phyloP scores from a whole-genome alignment of 768 basidiomycete species.

The Sarcodon aspratus region DNA sequence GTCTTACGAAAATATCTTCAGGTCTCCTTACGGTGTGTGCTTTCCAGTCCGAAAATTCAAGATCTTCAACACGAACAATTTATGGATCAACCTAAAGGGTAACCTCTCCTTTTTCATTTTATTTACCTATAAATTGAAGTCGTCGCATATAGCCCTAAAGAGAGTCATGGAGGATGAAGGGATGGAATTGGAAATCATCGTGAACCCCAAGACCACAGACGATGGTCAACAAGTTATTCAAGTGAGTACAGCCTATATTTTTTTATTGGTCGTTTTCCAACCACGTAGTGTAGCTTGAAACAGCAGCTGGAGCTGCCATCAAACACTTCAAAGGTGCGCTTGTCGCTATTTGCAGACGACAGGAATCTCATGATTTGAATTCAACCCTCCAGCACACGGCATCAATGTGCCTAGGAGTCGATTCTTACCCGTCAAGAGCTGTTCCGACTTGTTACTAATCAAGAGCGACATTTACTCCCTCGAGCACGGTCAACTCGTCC shows the following conservation, averaged over 20 bases:
- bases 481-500: conserved; percentile 55
- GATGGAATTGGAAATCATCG: conserved; percentile 73
- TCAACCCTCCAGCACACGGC: conserved; percentile 25
- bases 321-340: conserved; percentile 51
- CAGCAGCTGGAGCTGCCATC: conserved; percentile 66
- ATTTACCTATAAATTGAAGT: neutral
- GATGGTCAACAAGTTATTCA: conserved; percentile 64
- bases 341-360: neutral
- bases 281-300: conserved; percentile 40
- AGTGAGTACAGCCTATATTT: conserved; percentile 14
- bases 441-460: conserved; percentile 54
- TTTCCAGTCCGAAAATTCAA: conserved; percentile 57
- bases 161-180: conserved; percentile 56
- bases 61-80: conserved; percentile 68
- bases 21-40: neutral
- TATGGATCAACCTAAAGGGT: conserved; percentile 45
- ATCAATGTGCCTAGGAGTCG: conserved; percentile 65
- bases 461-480: conserved; percentile 63
- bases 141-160: conserved; percentile 43
- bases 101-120: conserved; percentile 1
- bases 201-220: conserved; percentile 61
- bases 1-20: neutral
- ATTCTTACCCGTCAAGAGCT: conserved; percentile 58
- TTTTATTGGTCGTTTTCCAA: neutral
- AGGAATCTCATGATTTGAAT: neutral